phyloP scores from a whole-genome alignment of 2,329 filamentous ascomycete genomes.

The Exophiala oligosperma region DNA sequence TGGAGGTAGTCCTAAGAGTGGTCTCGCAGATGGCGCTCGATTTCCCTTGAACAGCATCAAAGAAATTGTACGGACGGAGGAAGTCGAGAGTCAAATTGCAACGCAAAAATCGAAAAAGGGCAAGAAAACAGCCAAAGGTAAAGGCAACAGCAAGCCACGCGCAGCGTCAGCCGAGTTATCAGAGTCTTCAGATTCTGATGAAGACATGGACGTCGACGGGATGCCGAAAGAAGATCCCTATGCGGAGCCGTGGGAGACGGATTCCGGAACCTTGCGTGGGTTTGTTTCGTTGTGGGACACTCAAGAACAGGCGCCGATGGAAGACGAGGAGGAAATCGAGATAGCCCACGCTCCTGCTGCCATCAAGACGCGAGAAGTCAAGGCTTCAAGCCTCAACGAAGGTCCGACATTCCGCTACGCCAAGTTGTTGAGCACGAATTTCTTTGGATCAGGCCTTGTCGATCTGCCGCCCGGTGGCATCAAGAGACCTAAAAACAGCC shows the following conservation, averaged over 20 bases:
- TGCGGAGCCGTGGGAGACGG: constrained; percentile 46
- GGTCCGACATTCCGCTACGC: constrained; percentile 73
- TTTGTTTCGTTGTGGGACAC: constrained; percentile 46
- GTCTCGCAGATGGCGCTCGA: constrained; percentile 46
- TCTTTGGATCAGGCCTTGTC: constrained; percentile 87
- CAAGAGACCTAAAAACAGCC: constrained; percentile 87
- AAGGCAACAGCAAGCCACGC: constrained; percentile 29
- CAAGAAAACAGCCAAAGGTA: constrained; percentile 35
- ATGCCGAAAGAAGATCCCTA: constrained; percentile 30
- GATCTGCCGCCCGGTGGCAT: constrained; percentile 80
- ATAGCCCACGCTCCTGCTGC: constrained; percentile 60
- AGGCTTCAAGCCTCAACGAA: constrained; percentile 49
- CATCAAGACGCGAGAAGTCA: constrained; percentile 59
- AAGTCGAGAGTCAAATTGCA: constrained; percentile 45
- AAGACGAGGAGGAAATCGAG: constrained; percentile 48
- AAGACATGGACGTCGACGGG: constrained; percentile 41
- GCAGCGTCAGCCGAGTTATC: constrained; percentile 7
- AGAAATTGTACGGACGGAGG: constrained; percentile 74
- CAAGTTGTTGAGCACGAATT: constrained; percentile 80
- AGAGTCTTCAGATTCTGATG: constrained; percentile 35
- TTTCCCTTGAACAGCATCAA: constrained; percentile 71
- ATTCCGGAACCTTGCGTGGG: constrained; percentile 44
- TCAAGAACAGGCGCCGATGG: constrained; percentile 37
- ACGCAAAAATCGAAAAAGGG: constrained; percentile 38
- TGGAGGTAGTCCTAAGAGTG: constrained; percentile 51